Percentiles rank a stretch among this genome's conserved stretches.
phyloP scores from a whole-genome alignment of 768 basidiomycete species.

The Hypholoma fasciculare region DNA sequence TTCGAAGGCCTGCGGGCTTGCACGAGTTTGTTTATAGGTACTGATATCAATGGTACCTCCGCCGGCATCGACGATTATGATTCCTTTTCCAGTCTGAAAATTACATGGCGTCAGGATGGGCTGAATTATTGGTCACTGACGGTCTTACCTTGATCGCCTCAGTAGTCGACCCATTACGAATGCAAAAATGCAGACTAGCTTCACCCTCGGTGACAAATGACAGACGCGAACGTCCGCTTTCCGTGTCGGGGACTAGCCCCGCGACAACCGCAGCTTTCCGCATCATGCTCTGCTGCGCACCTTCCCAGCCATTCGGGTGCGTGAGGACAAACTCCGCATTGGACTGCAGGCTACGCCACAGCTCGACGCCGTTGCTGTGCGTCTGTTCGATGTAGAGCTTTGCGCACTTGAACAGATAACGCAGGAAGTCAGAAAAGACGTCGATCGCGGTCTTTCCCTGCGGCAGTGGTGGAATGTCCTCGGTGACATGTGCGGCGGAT shows the following conservation, averaged over 20 bases:
- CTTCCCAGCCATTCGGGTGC: slow-evolving; percentile 71
- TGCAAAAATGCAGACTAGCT: slow-evolving; percentile 59
- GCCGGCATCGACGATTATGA: slow-evolving; percentile 61
- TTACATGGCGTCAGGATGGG: not conserved
- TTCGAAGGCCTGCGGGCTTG: slow-evolving; percentile 31
- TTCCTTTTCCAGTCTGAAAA: slow-evolving; percentile 40
- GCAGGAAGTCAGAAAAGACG: slow-evolving; percentile 51
- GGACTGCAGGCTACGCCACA: slow-evolving; percentile 46
- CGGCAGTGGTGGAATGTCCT: slow-evolving; percentile 41
- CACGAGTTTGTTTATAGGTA: slow-evolving; percentile 45
- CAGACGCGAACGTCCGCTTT: slow-evolving; percentile 40
- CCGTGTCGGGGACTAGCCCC: slow-evolving; percentile 45
- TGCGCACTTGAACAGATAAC: slow-evolving; percentile 46
- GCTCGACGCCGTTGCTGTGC: slow-evolving; percentile 38
- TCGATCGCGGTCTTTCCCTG: slow-evolving; percentile 37
- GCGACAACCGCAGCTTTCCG: slow-evolving; percentile 52
- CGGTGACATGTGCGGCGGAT: slow-evolving; percentile 15
- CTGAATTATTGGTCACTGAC: not conserved
- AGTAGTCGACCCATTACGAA: slow-evolving; percentile 43
- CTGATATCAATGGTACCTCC: slow-evolving; percentile 67
- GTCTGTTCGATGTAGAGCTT: slow-evolving; percentile 47
- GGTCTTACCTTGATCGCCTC: slow-evolving; percentile 31
- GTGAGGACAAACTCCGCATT: slow-evolving; percentile 52
- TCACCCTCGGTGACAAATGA: slow-evolving; percentile 67
- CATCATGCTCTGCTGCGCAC: slow-evolving; percentile 56